Percentiles rank a stretch among this genome's conserved stretches.
phyloP scores from a whole-genome alignment of 139 green algal species.

The Micractinium conductrix region DNA sequence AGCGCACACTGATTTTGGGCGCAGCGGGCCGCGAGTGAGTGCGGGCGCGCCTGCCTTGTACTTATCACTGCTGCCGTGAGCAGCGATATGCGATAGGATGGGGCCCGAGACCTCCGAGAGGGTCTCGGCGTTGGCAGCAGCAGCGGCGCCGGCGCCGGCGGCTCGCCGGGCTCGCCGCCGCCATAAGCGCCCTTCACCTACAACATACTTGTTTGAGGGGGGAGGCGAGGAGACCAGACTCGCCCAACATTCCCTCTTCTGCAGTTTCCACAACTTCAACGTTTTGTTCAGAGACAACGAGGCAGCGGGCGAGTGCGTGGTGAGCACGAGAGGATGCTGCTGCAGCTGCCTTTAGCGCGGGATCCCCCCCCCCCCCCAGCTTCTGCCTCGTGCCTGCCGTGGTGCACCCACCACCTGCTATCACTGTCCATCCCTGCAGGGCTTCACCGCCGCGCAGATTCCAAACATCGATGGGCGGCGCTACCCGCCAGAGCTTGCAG shows the following conservation, averaged over 20 bases:
- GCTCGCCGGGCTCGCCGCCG: background rate
- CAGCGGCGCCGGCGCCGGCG: background rate
- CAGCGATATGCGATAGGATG: background rate
- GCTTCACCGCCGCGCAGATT: conserved; percentile 59
- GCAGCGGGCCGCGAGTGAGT: conserved; percentile 37
- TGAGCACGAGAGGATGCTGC: no score
- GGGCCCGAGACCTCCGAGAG: background rate
- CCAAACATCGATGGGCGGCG: conserved; percentile 45
- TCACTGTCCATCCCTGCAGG: no score
- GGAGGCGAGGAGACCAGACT: no score
- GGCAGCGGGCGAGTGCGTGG: conserved; percentile 27
- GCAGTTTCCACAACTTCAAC: conserved; percentile 58
- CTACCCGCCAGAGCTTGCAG: conserved; percentile 44
- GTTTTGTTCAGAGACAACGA: conserved; percentile 32
- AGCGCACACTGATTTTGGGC: conserved; percentile 43
- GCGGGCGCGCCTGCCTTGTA: no score
- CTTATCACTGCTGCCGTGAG: background rate
- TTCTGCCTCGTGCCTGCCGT: no score
- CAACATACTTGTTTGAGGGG: background rate
- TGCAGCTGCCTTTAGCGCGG: no score
- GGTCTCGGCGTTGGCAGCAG: background rate
- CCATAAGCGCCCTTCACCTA: background rate
- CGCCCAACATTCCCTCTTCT: background rate
- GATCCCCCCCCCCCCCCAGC: no score
- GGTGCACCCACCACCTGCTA: no score